Evolutionary conservation across 2,329 filamentous ascomycete species (phyloP).

Genomic region (Mycosphaerella sp.): DNA sequence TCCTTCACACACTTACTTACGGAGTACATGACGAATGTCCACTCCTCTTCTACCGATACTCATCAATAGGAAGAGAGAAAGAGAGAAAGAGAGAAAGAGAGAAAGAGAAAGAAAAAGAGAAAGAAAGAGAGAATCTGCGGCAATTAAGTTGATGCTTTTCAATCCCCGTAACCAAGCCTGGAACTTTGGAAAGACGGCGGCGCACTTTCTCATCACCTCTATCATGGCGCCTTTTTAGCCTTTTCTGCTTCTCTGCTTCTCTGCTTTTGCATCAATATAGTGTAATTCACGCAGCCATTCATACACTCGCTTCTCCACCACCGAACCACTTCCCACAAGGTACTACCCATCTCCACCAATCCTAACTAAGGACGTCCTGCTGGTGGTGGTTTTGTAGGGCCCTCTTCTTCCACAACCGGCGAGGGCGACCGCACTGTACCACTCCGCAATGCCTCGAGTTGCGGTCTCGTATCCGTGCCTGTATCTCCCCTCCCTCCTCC

Average conservation of each 20-base stretch:
- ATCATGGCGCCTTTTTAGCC: too few relatives aligned
- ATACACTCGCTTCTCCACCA: conserved; percentile 2
- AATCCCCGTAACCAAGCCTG: conserved; percentile 9
- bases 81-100: too few relatives aligned
- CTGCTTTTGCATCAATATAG: not conserved
- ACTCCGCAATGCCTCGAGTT: conserved; percentile 27
- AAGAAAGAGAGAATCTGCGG: not conserved
- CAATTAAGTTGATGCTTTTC: conserved; percentile 10
- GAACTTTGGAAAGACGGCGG: conserved; percentile 13
- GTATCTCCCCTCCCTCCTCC: conserved; percentile 15
- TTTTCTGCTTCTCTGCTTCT: too few relatives aligned
- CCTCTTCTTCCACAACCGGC: conserved; percentile 27
- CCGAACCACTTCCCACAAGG: not conserved
- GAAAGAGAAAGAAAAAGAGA: not conserved
- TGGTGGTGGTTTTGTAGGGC: conserved; percentile 3
- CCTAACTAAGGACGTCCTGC: conserved; percentile 23
- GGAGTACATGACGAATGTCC: too few relatives aligned
- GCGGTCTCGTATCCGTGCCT: conserved; percentile 24
- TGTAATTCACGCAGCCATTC: conserved; percentile 6
- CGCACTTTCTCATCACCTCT: conserved; percentile 1
- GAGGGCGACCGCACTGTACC: conserved; percentile 28
- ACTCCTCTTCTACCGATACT: too few relatives aligned
- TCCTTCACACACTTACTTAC: too few relatives aligned
- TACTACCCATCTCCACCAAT: not conserved
- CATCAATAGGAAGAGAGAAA: too few relatives aligned